Evolutionary conservation across 78 protist genomes (phyloP).

Genomic region (Speleostelium caveatum): DNA sequence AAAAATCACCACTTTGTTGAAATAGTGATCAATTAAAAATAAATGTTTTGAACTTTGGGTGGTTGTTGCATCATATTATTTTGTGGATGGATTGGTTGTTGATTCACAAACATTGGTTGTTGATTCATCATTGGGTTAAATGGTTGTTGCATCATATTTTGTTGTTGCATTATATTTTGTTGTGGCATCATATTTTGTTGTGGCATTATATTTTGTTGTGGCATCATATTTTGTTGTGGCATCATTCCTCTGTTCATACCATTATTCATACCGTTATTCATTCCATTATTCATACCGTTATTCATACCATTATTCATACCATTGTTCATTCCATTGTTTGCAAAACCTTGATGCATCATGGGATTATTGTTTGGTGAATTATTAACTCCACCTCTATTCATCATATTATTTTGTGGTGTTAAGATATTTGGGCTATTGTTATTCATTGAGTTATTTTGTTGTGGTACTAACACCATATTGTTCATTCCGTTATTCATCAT

Average conservation of each 20-base stretch:
- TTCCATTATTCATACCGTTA: slow-evolving; percentile 24
- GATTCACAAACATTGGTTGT: background rate
- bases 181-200: background rate
- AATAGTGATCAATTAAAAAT: background rate
- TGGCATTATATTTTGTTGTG: background rate
- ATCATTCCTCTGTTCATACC: background rate
- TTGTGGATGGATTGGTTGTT: slow-evolving; percentile 1
- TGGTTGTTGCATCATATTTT: too few relatives aligned
- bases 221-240: background rate
- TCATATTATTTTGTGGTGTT: background rate
- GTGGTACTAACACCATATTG: background rate
- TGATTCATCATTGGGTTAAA: too few relatives aligned
- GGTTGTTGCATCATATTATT: too few relatives aligned
- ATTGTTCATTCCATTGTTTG: background rate
- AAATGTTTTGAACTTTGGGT: slow-evolving; percentile 7
- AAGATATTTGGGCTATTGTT: background rate
- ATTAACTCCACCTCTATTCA: background rate
- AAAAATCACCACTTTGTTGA: background rate
- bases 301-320: slow-evolving; percentile 1
- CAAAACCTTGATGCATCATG: too few relatives aligned
- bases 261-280: slow-evolving; percentile 1
- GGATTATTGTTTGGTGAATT: background rate
- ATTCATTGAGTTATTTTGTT: too few relatives aligned
- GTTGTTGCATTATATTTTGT: slow-evolving; percentile 15
- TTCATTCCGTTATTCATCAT: background rate